Conservation (phyloP, 2,329 filamentous ascomycete species). For the Hortaea werneckii region DNA sequence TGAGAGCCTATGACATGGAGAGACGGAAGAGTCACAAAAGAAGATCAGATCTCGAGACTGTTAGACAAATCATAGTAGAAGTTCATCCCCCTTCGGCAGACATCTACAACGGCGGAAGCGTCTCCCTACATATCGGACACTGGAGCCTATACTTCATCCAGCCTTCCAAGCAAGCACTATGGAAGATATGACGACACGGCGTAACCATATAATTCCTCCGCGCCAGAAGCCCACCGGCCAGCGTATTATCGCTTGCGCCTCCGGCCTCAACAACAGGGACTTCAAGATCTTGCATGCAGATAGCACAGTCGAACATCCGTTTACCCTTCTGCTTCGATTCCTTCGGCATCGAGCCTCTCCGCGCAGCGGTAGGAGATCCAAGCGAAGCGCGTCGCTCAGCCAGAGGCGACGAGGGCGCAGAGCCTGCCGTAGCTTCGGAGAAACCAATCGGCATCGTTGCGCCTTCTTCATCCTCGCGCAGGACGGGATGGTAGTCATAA, state of each 20-base stretch:
- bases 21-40: background rate
- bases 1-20: background rate
- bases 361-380: constrained; percentile 3
- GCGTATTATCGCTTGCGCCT: constrained; percentile 14
- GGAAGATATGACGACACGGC: constrained; percentile 91
- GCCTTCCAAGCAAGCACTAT: constrained; percentile 80
- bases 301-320: constrained; percentile 76
- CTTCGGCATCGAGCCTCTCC: constrained; percentile 15
- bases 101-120: constrained; percentile 64
- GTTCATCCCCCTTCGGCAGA: background rate
- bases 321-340: constrained; percentile 45
- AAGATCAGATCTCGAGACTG: background rate
- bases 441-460: constrained; percentile 65
- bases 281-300: constrained; percentile 85
- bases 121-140: constrained; percentile 90
- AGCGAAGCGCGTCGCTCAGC: constrained; percentile 20
- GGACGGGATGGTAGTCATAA: constrained; percentile 90
- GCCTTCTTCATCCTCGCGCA: constrained; percentile 76
- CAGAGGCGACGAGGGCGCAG: constrained; percentile 16
- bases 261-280: constrained; percentile 64
- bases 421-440: constrained; percentile 24
- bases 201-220: constrained; percentile 91
- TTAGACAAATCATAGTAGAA: background rate
- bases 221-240: constrained; percentile 55
- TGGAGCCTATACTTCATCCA: constrained; percentile 93